Evolutionary conservation across 257 asterid species (phyloP), one percentile per base, ranked within the genome.

Genomic region (Haberlea rhodopensis): DNA sequence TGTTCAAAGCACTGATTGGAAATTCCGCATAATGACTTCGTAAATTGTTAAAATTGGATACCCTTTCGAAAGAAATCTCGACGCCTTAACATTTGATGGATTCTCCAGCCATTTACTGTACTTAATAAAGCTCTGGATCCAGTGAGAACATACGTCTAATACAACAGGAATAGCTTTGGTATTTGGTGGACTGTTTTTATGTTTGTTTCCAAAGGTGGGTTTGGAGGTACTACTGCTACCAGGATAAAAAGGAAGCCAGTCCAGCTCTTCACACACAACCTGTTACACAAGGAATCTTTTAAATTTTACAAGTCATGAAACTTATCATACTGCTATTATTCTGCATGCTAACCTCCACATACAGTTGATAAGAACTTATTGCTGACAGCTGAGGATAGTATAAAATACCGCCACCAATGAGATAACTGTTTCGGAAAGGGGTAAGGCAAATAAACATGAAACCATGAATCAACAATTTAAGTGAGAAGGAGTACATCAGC

Each of bases 261-360:
- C 99, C 66, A 94, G 87, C 89, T 94, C 99, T 80, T 94, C 99
- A 80, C 95, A 90, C 26, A 90, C 97, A 75, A 94, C 97, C 99
- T 94, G 85, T 80, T 56, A 69, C 56, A 73, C 64, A 3, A 64
- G 54, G 28, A 65, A 53, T 49, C 37, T 18, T 65, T 48, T 74
- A 68, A 77, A 70, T 28, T 65, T 73, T 54, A 24, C 75, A 48
- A 65, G 67, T 25, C 59, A 75, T 43, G 51, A 34, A 65, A 19
- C 61, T 55, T 67, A 27, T 64, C 68, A 65, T 52, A 57, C 20
- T 54, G 40, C 32, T 48, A 68, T 53, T 71, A 46, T 70, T 77
- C 51, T 69, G 53, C 71, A 73, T 68, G 81, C 97, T 87, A 78
- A 94, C 97, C 99, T 94, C 99, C 78, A 94, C 97, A 84, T 86